These are phyloP conservation scores for Daedalea quercina DNA, from an alignment of 768 basidiomycete genomes.

Conservation along the genomic window DNA sequence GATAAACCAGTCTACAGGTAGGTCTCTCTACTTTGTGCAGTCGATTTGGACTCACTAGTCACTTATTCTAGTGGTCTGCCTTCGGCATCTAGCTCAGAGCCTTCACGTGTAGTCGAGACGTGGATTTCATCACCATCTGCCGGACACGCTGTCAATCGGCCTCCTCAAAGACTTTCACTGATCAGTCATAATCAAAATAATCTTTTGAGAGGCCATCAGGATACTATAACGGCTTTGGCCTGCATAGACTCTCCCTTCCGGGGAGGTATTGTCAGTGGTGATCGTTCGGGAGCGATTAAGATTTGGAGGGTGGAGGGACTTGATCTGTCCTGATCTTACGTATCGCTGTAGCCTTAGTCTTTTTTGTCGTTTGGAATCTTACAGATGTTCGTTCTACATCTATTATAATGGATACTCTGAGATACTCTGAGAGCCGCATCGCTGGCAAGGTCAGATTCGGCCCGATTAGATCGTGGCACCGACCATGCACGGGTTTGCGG, in stretches of 20 bases:
- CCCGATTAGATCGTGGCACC: no score
- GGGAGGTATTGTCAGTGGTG: slow-evolving; percentile 88
- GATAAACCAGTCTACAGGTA: slow-evolving; percentile 79
- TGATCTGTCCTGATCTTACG: slow-evolving; percentile 13
- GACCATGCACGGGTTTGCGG: no score
- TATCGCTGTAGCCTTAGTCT: background rate
- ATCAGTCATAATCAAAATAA: slow-evolving; percentile 82
- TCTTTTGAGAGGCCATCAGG: slow-evolving; percentile 82
- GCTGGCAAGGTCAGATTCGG: no score
- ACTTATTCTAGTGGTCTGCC: no score
- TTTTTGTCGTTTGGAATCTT: slow-evolving; percentile 20
- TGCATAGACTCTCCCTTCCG: slow-evolving; percentile 91
- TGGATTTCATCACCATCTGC: slow-evolving; percentile 42
- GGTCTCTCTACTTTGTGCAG: no score
- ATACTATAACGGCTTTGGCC: slow-evolving; percentile 78
- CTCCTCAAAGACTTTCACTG: slow-evolving; percentile 69
- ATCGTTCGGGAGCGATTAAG: slow-evolving; percentile 84
- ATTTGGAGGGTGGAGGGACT: slow-evolving; percentile 72
- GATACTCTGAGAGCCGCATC: no score
- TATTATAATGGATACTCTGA: no score
- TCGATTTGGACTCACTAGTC: slow-evolving; percentile 1
- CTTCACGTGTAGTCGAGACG: slow-evolving; percentile 32
- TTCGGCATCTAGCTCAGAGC: no score
- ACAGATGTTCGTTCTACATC: no score
- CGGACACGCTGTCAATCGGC: slow-evolving; percentile 47